A percentile compares a stretch with the other conserved stretches of the same genome.
Conservation (phyloP, 208 protist species). For the Acanthamoeba castellanii region DNA sequence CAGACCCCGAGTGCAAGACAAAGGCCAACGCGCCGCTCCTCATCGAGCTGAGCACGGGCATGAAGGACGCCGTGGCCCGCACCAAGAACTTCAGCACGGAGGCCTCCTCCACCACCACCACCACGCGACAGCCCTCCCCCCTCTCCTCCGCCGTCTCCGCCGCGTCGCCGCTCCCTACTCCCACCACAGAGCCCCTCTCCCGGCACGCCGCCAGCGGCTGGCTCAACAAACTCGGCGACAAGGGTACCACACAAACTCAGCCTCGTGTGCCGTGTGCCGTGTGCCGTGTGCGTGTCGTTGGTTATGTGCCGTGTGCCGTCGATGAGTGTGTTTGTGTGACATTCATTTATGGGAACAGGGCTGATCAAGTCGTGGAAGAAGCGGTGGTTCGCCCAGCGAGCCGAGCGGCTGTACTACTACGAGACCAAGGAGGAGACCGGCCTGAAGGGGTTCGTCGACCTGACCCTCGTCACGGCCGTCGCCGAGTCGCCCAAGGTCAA, state of each 20-base stretch:
- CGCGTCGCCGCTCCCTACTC: too few relatives aligned
- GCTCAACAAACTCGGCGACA: constrained; percentile 63
- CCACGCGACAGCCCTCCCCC: background rate
- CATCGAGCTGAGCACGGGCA: constrained; percentile 43
- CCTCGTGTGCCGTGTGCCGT: too few relatives aligned
- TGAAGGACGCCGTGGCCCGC: constrained; percentile 45
- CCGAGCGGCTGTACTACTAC: constrained; percentile 54
- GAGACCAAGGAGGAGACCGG: background rate
- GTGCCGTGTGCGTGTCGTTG: too few relatives aligned
- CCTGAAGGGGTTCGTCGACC: constrained; percentile 43
- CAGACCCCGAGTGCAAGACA: constrained; percentile 15
- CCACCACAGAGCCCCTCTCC: too few relatives aligned
- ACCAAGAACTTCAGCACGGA: constrained; percentile 6
- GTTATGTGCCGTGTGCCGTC: too few relatives aligned
- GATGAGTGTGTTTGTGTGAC: too few relatives aligned
- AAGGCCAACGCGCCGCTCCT: constrained; percentile 50
- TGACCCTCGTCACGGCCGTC: background rate
- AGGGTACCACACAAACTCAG: background rate
- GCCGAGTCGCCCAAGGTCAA: constrained; percentile 8
- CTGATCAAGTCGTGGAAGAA: constrained; percentile 61
- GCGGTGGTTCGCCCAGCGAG: constrained; percentile 11
- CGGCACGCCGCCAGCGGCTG: constrained; percentile 9
- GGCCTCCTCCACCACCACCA: background rate
- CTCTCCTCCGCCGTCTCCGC: background rate
- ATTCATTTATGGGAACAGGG: background rate